A percentile compares a stretch with the other conserved stretches of the same genome.
Conservation (phyloP, 2,329 filamentous ascomycete genomes). For the Camillea tinctor region DNA sequence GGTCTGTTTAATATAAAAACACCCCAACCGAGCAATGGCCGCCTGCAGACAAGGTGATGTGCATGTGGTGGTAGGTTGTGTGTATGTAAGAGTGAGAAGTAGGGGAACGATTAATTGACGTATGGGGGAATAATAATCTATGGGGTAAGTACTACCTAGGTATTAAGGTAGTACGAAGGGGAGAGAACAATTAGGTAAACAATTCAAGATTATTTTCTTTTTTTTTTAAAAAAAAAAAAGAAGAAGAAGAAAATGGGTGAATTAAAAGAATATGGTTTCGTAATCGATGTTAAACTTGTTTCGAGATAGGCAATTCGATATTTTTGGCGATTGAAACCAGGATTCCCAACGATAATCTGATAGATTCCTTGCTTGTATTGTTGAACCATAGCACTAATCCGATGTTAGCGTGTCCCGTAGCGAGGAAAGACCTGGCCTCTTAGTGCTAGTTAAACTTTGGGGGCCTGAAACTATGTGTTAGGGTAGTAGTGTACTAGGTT, state of each 20-base stretch:
- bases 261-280: not conserved
- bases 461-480: not conserved
- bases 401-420: not conserved
- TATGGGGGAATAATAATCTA: too few relatives aligned
- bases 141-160: too few relatives aligned
- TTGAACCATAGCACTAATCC: not conserved
- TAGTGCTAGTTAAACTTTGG: not conserved
- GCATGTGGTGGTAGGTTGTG: not conserved
- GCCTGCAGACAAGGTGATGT: conserved; percentile 4
- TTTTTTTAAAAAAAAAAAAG: not conserved
- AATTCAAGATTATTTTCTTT: too few relatives aligned
- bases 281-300: not conserved
- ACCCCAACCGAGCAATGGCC: conserved; percentile 2
- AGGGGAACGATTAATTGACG: too few relatives aligned
- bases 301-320: not conserved
- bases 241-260: not conserved
- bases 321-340: not conserved
- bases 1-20: conserved; percentile 3
- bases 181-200: not conserved
- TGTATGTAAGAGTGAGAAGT: not conserved
- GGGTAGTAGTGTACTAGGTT: too few relatives aligned
- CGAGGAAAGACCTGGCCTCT: too few relatives aligned
- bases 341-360: not conserved
- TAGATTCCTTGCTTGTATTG: not conserved
- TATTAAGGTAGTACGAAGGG: not conserved